Evolutionary conservation across 2,329 filamentous ascomycete species (phyloP), one percentile per base, ranked within the genome.

Genomic region (Talaromyces islandicus): DNA sequence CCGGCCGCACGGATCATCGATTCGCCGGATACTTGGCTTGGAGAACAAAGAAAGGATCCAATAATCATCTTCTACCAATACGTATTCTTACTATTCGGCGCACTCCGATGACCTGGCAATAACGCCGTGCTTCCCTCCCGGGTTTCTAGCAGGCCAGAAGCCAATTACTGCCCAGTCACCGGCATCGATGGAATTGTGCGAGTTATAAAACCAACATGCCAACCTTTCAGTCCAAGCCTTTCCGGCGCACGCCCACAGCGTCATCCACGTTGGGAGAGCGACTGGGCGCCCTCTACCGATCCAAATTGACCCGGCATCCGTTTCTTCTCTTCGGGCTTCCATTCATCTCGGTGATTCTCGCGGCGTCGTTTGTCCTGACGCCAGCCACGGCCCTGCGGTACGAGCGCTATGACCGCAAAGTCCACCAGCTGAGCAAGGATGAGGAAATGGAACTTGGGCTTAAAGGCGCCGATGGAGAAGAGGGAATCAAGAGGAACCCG

Each of bases 291-390:
- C 81, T 81, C 63, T 99, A 99, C 79, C 90, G 94, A 60, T 79
- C 83, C 32, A 75, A 85, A 62, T 85, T 99, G 66, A 81, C 85
- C 61, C 88, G 83, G 70, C 91, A 90, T 68, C 95, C 94, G 0
- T 99, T 99, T 74, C 79, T 92, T 29, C 85, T 96, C 64, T 99
- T 99, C 73, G 95, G 95, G 2, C 82, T 99, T 4, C 95, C 94
- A 0, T 99, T 99, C 75, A 84, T 99, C 66, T 79, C 85, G 60
- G 88, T 96, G 61, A 96, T 99, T 71, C 85, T 99, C 27, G 91
- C 88, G 1, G 93, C 92, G 0, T 96, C 91, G 3, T 99, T 99
- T 75, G 89, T 96, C 68, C 83, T 99, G 54, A 97, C 94, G 0
- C 94, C 93, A 1, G 94, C 93, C 5, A 93, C 95, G 24, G 94